Evolutionary conservation across 164 flowering plant genomes (phyloP).

Genomic region (Vitis amurensis): DNA sequence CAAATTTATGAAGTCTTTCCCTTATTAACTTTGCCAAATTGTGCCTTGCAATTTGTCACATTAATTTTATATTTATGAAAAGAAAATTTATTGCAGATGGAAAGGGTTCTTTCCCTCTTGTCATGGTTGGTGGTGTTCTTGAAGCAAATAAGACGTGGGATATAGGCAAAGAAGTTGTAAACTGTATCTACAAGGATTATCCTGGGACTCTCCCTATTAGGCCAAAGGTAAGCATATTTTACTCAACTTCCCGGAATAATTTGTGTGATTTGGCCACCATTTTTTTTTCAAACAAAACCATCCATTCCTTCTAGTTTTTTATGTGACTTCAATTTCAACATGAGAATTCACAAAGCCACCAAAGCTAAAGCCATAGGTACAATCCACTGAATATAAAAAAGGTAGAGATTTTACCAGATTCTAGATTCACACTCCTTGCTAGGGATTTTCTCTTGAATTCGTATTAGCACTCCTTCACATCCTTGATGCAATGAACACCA

Average conservation of each 20-base stretch:
- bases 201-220: slow-evolving; percentile 72
- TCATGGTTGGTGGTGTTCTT: slow-evolving; percentile 97
- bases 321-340: too few relatives aligned
- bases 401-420: too few relatives aligned
- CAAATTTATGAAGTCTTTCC: background rate
- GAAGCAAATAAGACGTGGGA: slow-evolving; percentile 87
- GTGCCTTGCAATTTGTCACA: too few relatives aligned
- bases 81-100: slow-evolving; percentile 59
- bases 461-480: too few relatives aligned
- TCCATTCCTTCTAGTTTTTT: background rate
- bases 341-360: too few relatives aligned
- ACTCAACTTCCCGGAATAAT: background rate
- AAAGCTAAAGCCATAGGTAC: too few relatives aligned
- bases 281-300: background rate
- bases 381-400: too few relatives aligned
- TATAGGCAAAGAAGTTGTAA: slow-evolving; percentile 74
- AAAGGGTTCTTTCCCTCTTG: slow-evolving; percentile 70
- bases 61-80: background rate
- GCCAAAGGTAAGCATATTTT: slow-evolving; percentile 70
- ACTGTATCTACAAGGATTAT: slow-evolving; percentile 52
- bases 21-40: background rate
- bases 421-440: too few relatives aligned
- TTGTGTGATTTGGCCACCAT: too few relatives aligned
- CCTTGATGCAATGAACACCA: too few relatives aligned
- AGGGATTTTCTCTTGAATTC: too few relatives aligned